Base-by-base conservation (phyloP, 1,284 basidiomycete species). In the Ceratobasidium sp. region DNA sequence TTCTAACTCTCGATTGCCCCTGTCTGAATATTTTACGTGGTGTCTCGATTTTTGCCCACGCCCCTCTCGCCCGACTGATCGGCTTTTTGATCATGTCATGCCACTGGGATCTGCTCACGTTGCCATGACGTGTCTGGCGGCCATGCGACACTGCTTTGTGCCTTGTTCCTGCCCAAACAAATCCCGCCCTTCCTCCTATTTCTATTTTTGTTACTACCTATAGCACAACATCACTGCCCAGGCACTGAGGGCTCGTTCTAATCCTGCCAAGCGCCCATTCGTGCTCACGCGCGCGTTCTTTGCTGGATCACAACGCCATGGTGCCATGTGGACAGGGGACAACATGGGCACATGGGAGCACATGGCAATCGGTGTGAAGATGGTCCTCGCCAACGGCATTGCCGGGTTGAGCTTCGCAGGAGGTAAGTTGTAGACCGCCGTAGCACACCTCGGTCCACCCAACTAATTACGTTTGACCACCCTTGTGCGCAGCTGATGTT, bases 281-380 rank as follows among this genome's bases (percentile, higher is more conserved):
- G 97, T 99, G 63, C 90, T 99, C 22, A 96, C 96, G 0, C 93
- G 98, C 75, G 89, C 95, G 2, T 99, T 97, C 90, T 99, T 89
- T 79, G 94, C 97, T 1, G 98, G 98, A 5, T 96, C 96, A 27
- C 98, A 99, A 82, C 91, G 96, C 51, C 97, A 93, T 80, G 96
- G 97, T 53, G 97, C 98, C 0, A 95, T 98, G 87, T 99, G 98
- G 97, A 99, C 97, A 1, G 98, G 98, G 17, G 98, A 99, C 83
- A 99, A 99, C 82, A 86, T 98, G 53, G 96, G 97, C 41, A 96
- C 94, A 0, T 99, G 98, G 98, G 95, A 97, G 76, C 98, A 99
- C 81, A 95, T 99, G 88, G 90, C 91, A 1, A 94, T 95, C 41
- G 95, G 96, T 56, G 88, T 98, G 74, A 94, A 97, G 80, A 99